Base-by-base conservation (phyloP, 257 asterid species). In the Leptodermis oblonga region DNA sequence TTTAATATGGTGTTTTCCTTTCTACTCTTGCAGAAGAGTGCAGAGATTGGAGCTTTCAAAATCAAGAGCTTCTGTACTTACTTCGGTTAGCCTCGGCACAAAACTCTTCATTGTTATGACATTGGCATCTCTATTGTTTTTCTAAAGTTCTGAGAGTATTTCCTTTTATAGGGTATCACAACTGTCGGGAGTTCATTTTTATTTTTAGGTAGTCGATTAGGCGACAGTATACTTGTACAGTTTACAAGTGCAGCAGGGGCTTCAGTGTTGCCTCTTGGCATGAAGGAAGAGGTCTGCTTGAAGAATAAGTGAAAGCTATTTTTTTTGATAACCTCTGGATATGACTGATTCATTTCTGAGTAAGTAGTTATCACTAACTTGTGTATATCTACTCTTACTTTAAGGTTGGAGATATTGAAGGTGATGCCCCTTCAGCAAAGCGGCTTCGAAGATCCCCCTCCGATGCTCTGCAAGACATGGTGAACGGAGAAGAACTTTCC, bases 221-320 rank as follows among this genome's bases (percentile, higher is more conserved):
- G 99, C 67, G 99, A 93, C 80, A 90, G 99, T 78, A 79, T 93
- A 75, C 99, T 93, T 26, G 99, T 93, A 76, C 99, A 93, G 70
- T 90, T 87, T 79, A 84, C 83, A 63, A 85, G 86, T 79, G 96
- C 94, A 71, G 87, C 77, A 58, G 98, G 89, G 77, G 85, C 83
- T 64, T 73, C 88, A 17, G 52, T 78, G 63, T 79, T 79, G 73
- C 79, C 82, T 77, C 82, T 87, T 83, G 99, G 95, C 67, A 68
- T 76, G 73, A 89, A 87, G 77, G 99, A 93, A 74, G 99, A 93
- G 97, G 98, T 92, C 68, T 68, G 78, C 62, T 22, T 65, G 8
- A 14, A 20, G 23, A 37, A n/a, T 18, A 1, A 36, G 13, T n/a
- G n/a, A 30, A 61, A 71, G 33, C 46, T 48, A 36, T 20, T 62